Percentiles rank a stretch among this genome's conserved stretches.
Conservation (phyloP, 176 grass and related monocot genomes). For the Guadua angustifolia region DNA sequence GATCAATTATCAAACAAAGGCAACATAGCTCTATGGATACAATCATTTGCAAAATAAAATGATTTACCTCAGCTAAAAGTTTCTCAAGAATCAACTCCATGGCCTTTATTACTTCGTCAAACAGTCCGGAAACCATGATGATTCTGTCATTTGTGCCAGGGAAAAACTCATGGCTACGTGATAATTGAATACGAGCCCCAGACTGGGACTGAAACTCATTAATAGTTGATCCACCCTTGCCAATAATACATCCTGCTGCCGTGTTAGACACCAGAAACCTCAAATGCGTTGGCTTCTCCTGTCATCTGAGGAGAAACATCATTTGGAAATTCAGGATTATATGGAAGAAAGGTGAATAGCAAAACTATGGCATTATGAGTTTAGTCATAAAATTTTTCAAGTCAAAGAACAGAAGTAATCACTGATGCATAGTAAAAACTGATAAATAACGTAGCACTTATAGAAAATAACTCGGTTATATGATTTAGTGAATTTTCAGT, state of each 20-base stretch:
- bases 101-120: constrained; percentile 85
- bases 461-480: not conserved
- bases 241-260: constrained; percentile 91
- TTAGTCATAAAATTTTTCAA: not conserved
- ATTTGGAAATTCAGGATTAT: constrained; percentile 20
- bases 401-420: not conserved
- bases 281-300: constrained; percentile 75
- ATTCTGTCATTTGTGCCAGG: constrained; percentile 95
- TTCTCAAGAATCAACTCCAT: constrained; percentile 96
- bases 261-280: constrained; percentile 80
- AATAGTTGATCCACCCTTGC: constrained; percentile 94
- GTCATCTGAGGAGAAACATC: constrained; percentile 53
- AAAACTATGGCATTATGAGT: not conserved
- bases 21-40: not conserved
- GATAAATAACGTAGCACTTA: not conserved
- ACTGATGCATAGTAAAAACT: not conserved
- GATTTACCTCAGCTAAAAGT: constrained; percentile 77
- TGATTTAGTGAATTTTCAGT: not conserved
- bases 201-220: constrained; percentile 96
- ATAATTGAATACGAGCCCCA: constrained; percentile 90
- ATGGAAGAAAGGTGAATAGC: not conserved
- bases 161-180: constrained; percentile 92
- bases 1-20: constrained; percentile 34
- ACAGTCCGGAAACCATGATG: constrained; percentile 88
- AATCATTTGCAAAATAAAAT: constrained; percentile 8